Evolutionary conservation across 2,329 filamentous ascomycete species (phyloP).

Genomic region (Alternaria sp.): DNA sequence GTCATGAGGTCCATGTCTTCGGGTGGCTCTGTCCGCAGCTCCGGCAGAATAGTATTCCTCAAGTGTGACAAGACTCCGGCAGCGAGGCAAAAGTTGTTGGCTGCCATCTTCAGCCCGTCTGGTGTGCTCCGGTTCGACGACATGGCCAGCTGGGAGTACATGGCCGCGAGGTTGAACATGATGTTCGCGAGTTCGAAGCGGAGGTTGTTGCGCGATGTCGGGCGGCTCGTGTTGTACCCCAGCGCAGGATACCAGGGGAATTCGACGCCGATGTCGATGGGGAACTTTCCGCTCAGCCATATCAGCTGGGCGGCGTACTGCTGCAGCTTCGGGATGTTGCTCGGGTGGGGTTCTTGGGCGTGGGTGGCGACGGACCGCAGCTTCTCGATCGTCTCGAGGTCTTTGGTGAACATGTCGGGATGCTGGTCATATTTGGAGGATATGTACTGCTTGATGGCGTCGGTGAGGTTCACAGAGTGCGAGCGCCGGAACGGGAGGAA

Average conservation of each 20-base stretch:
- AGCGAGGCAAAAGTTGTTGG: constrained; percentile 86
- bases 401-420: constrained; percentile 92
- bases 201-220: constrained; percentile 70
- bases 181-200: constrained; percentile 89
- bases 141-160: constrained; percentile 91
- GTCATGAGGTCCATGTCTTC: constrained; percentile 96
- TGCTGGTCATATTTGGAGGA: constrained; percentile 98
- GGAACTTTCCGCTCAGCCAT: constrained; percentile 95
- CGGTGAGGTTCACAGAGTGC: constrained; percentile 76
- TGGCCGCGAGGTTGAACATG: constrained; percentile 88
- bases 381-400: constrained; percentile 84
- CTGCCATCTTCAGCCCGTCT: constrained; percentile 85
- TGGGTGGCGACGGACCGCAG: constrained; percentile 86
- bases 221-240: constrained; percentile 83
- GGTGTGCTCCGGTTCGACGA: constrained; percentile 77
- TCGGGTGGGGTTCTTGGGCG: constrained; percentile 84
- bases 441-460: constrained; percentile 92
- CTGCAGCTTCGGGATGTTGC: constrained; percentile 86
- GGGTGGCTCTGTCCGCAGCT: constrained; percentile 81
- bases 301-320: constrained; percentile 90
- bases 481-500: constrained; percentile 89
- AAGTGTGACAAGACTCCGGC: constrained; percentile 85
- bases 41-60: constrained; percentile 76
- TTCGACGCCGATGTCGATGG: constrained; percentile 92
- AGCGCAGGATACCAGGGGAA: constrained; percentile 96